Percentiles rank a stretch among this genome's conserved stretches.
Evolutionary conservation across 2,329 filamentous ascomycete species (phyloP).

Genomic region (Fusarium sp.): DNA sequence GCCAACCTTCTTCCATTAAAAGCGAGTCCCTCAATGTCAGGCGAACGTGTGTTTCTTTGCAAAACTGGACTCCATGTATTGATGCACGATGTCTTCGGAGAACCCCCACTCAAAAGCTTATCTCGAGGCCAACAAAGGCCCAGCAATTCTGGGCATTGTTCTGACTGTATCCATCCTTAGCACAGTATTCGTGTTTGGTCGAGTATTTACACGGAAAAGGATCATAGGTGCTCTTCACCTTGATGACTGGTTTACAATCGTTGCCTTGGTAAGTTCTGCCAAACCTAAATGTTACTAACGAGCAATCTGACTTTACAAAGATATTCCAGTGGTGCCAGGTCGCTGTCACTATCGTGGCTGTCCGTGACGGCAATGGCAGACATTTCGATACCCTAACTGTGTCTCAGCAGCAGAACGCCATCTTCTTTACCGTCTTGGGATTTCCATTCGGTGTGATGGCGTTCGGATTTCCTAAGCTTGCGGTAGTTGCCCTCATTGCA

Average conservation of each 20-base stretch:
- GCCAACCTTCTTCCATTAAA: not conserved
- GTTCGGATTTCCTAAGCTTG: slow-evolving; percentile 58
- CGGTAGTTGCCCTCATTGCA: slow-evolving; percentile 55
- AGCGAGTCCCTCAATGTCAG: not conserved
- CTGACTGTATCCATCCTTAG: slow-evolving; percentile 27
- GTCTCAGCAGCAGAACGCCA: slow-evolving; percentile 48
- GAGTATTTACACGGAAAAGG: slow-evolving; percentile 29
- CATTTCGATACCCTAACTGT: slow-evolving; percentile 52
- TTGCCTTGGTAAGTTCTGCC: slow-evolving; percentile 15
- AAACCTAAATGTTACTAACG: accelerated
- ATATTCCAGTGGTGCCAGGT: slow-evolving; percentile 52
- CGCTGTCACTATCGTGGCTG: slow-evolving; percentile 51
- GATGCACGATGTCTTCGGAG: slow-evolving; percentile 8
- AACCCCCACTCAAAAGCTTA: slow-evolving; percentile 22
- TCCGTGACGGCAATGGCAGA: slow-evolving; percentile 55
- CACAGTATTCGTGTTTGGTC: slow-evolving; percentile 22
- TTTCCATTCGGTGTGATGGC: slow-evolving; percentile 56
- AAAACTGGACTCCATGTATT: not conserved
- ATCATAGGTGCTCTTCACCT: slow-evolving; percentile 29
- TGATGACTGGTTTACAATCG: slow-evolving; percentile 35
- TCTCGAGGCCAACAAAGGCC: slow-evolving; percentile 31
- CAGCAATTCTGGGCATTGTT: slow-evolving; percentile 22
- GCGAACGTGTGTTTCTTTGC: not conserved
- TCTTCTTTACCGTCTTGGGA: slow-evolving; percentile 54
- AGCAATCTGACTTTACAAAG: slow-evolving; percentile 27